Evolutionary conservation across 805 yeast species (phyloP).

Genomic region (Saturnispora serradocipensis): DNA sequence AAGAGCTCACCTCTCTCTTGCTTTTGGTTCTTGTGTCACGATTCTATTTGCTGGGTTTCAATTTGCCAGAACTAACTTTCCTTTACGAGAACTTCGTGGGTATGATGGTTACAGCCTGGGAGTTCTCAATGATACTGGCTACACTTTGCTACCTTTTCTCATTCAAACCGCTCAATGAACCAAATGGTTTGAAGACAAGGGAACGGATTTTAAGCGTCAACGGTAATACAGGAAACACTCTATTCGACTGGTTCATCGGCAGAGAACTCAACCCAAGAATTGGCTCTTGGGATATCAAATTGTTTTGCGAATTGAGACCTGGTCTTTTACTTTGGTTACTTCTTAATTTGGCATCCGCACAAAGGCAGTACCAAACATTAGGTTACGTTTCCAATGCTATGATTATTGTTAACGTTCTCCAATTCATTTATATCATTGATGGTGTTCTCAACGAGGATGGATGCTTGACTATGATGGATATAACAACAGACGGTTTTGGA

Average conservation of each 20-base stretch:
- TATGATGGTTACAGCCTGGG: slow-evolving; percentile 51
- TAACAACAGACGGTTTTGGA: slow-evolving; percentile 94
- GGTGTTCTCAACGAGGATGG: slow-evolving; percentile 92
- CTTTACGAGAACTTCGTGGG: slow-evolving; percentile 61
- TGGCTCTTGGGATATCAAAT: slow-evolving; percentile 77
- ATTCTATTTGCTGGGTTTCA: slow-evolving; percentile 33
- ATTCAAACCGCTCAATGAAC: slow-evolving; percentile 42
- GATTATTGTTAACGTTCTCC: slow-evolving; percentile 56
- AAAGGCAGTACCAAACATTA: slow-evolving; percentile 58
- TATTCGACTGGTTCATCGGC: slow-evolving; percentile 96
- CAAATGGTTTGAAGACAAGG: slow-evolving; percentile 45
- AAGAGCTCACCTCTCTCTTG: slow-evolving; percentile 37
- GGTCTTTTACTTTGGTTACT: slow-evolving; percentile 83
- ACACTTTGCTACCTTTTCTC: slow-evolving; percentile 57
- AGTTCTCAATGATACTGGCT: slow-evolving; percentile 58
- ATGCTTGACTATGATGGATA: slow-evolving; percentile 86
- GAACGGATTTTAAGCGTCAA: slow-evolving; percentile 75
- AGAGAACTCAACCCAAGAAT: slow-evolving; percentile 90
- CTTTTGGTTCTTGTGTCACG: slow-evolving; percentile 40
- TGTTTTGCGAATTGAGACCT: slow-evolving; percentile 90
- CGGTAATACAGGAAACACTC: slow-evolving; percentile 67
- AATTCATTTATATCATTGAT: slow-evolving; percentile 78
- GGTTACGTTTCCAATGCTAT: slow-evolving; percentile 57
- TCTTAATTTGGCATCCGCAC: slow-evolving; percentile 69
- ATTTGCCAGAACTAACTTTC: slow-evolving; percentile 69